Evolutionary conservation across 2,329 filamentous ascomycete genomes (phyloP).

Genomic region (Coleophoma eucalyptorum): DNA sequence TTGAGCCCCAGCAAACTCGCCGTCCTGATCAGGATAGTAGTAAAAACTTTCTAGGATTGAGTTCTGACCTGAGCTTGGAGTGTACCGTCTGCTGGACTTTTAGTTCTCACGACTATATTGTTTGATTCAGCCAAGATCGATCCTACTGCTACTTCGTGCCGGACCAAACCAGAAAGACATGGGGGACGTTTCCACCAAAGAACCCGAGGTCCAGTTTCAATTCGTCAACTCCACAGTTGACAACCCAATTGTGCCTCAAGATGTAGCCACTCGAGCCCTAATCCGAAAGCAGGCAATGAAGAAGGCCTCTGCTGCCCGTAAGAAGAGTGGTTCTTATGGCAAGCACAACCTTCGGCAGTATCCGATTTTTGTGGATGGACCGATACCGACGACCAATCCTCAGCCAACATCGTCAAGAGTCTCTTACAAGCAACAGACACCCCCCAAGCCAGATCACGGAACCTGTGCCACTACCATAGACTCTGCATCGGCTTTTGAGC

Average conservation of each 20-base stretch:
- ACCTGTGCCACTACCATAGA: too few relatives aligned
- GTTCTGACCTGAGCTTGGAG: too few relatives aligned
- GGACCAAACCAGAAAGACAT: too few relatives aligned
- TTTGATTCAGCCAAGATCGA: too few relatives aligned
- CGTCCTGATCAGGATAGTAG: too few relatives aligned
- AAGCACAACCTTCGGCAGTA: slow-evolving; percentile 27
- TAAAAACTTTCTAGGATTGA: too few relatives aligned
- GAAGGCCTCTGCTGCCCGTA: slow-evolving; percentile 27
- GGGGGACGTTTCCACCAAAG: not conserved
- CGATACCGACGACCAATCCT: slow-evolving; percentile 4
- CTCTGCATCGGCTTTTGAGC: not conserved
- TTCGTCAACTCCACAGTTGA: slow-evolving; percentile 22
- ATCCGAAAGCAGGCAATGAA: slow-evolving; percentile 36
- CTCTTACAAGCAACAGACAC: not conserved
- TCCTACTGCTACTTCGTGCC: too few relatives aligned
- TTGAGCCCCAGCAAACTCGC: too few relatives aligned
- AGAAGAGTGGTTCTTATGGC: slow-evolving; percentile 25
- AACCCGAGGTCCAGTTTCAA: slow-evolving; percentile 14
- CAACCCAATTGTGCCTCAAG: slow-evolving; percentile 15
- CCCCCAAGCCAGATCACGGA: not conserved
- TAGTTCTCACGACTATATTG: too few relatives aligned
- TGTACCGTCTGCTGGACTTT: too few relatives aligned
- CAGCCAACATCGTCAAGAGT: not conserved
- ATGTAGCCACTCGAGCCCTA: slow-evolving; percentile 17
- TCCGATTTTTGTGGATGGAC: slow-evolving; percentile 17